phyloP scores from a whole-genome alignment of 2,329 filamentous ascomycete species.

The Triangularia setosa region DNA sequence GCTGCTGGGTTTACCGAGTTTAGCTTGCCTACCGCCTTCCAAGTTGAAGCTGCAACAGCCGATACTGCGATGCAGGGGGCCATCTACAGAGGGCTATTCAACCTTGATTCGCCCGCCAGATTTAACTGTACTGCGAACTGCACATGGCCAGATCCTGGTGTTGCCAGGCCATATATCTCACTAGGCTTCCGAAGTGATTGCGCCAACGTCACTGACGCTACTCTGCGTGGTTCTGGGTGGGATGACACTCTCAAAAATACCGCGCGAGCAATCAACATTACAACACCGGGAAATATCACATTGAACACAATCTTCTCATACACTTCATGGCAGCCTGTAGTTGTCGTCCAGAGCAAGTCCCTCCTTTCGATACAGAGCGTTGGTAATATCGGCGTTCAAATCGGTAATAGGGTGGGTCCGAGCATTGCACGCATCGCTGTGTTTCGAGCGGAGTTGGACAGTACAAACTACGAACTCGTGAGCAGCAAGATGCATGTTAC shows the following conservation, averaged over 20 bases:
- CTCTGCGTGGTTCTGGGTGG: conserved; percentile 1
- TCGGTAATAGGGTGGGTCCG: not conserved
- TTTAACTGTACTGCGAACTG: conserved; percentile 22
- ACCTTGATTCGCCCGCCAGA: conserved; percentile 1
- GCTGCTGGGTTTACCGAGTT: not conserved
- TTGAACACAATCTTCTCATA: conserved; percentile 4
- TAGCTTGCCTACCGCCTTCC: not conserved
- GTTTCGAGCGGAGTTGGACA: conserved; percentile 1
- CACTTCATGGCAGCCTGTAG: conserved; percentile 12
- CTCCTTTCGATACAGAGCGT: not conserved
- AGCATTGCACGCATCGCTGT: conserved; percentile 13
- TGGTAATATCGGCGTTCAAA: not conserved
- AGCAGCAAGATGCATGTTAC: conserved; percentile 1
- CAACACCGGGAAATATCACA: conserved; percentile 1
- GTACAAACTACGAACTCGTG: not conserved
- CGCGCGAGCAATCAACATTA: not conserved
- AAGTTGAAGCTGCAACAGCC: conserved; percentile 3
- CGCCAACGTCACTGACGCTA: conserved; percentile 18
- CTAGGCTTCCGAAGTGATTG: conserved; percentile 20
- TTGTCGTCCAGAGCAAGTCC: conserved; percentile 7
- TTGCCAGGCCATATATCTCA: conserved; percentile 7
- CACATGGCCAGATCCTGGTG: conserved; percentile 13
- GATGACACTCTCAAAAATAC: not conserved
- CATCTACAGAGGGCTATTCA: conserved; percentile 20
- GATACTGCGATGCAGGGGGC: conserved; percentile 22